phyloP scores from a whole-genome alignment of 352 stramenopile genomes.

The Thalassiosira sp. region DNA sequence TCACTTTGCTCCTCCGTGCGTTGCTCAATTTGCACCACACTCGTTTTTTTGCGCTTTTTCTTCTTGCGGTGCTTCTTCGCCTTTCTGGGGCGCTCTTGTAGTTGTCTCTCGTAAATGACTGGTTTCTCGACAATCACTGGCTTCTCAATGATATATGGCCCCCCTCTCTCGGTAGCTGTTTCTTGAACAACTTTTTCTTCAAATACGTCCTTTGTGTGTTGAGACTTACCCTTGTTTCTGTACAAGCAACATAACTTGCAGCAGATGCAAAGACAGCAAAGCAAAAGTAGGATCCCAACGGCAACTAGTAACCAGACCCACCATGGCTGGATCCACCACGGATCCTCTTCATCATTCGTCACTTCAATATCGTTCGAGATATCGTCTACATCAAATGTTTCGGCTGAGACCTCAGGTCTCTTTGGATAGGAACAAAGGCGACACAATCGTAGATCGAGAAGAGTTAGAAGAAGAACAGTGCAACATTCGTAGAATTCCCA shows the following conservation, averaged over 20 bases:
- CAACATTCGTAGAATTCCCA: slow-evolving; percentile 7
- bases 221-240: background rate
- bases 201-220: background rate
- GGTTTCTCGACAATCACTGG: too few relatives aligned
- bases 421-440: background rate
- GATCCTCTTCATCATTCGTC: background rate
- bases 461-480: background rate
- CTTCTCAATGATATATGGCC: too few relatives aligned
- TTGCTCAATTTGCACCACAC: too few relatives aligned
- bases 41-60: too few relatives aligned
- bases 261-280: slow-evolving; percentile 16
- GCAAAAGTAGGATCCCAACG: slow-evolving; percentile 1
- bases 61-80: too few relatives aligned
- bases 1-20: too few relatives aligned
- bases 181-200: too few relatives aligned
- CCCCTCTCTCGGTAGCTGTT: background rate
- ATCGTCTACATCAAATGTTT: background rate
- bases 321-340: background rate
- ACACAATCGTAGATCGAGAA: slow-evolving; percentile 2
- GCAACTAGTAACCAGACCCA: slow-evolving; percentile 19
- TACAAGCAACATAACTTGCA: slow-evolving; percentile 1
- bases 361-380: background rate
- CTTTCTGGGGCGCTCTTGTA: too few relatives aligned
- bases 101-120: too few relatives aligned
- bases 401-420: background rate